Evolutionary conservation across 306 rosid genomes (phyloP).

Genomic region (Astragalus glycyphyllos): DNA sequence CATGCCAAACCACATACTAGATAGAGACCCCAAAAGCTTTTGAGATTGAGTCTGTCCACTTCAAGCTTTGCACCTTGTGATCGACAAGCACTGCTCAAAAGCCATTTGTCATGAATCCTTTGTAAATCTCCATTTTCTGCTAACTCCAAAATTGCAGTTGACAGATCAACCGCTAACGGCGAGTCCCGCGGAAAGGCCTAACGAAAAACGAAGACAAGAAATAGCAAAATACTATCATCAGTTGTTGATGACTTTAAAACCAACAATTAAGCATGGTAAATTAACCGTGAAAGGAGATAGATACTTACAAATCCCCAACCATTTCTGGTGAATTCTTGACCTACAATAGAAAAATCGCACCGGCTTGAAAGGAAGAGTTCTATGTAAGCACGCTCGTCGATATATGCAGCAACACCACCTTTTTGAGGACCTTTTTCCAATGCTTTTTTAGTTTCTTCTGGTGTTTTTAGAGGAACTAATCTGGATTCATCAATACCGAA

Average conservation of each 20-base stretch:
- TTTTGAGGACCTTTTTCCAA: conserved; percentile 69
- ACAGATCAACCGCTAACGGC: conserved; percentile 85
- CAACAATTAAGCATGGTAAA: neutral
- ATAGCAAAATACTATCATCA: neutral
- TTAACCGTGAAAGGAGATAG: conserved; percentile 37
- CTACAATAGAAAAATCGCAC: conserved; percentile 75
- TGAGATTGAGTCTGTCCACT: conserved; percentile 80
- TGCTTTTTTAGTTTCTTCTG: conserved; percentile 73
- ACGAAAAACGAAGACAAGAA: conserved; percentile 23
- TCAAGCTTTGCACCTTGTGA: conserved; percentile 70
- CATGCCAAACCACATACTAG: conserved; percentile 74
- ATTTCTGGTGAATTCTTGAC: conserved; percentile 91
- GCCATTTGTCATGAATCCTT: conserved; percentile 99
- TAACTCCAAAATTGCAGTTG: conserved; percentile 80
- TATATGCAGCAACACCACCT: conserved; percentile 85
- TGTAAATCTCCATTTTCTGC: conserved; percentile 89
- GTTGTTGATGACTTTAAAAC: conserved; percentile 13
- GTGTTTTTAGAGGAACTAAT: conserved; percentile 67
- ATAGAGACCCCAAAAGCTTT: conserved; percentile 89
- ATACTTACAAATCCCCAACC: conserved; percentile 99
- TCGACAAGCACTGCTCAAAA: conserved; percentile 68
- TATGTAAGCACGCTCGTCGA: conserved; percentile 86
- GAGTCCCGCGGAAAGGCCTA: conserved; percentile 95
- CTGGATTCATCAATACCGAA: conserved; percentile 69
- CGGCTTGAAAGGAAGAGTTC: conserved; percentile 90